Percentiles rank a stretch among this genome's conserved stretches.
These are phyloP conservation scores for Ascochyta clinopodiicola DNA, from an alignment of 2,329 filamentous ascomycete species.

Conservation along the genomic window DNA sequence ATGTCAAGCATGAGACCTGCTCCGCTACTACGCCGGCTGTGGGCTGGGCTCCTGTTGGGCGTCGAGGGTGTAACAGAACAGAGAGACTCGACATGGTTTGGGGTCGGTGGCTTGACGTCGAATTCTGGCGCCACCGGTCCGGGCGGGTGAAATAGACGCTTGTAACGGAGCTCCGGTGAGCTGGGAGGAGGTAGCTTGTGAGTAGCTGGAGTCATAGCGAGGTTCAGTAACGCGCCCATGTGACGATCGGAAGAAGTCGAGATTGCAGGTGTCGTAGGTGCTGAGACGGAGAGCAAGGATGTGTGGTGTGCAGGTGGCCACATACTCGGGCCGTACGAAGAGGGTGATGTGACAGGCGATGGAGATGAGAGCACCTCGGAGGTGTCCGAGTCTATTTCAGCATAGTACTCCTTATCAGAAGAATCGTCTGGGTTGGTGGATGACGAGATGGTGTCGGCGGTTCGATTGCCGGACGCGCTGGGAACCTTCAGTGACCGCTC, in stretches of 20 bases:
- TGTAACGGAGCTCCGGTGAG: conserved; percentile 51
- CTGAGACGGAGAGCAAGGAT: conserved; percentile 31
- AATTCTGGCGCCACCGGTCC: conserved; percentile 24
- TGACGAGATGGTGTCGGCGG: conserved; percentile 34
- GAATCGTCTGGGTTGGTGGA: conserved; percentile 38
- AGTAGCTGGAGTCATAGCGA: conserved; percentile 34
- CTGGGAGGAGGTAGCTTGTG: conserved; percentile 33
- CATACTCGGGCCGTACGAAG: conserved; percentile 23
- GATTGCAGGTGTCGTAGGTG: conserved; percentile 34
- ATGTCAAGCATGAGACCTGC: conserved; percentile 29
- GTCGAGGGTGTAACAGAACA: conserved; percentile 10
- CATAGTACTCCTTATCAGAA: conserved; percentile 42
- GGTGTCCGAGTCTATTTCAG: conserved; percentile 41
- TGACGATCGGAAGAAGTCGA: conserved; percentile 25
- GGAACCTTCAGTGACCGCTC: conserved; percentile 7
- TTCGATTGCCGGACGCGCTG: background rate
- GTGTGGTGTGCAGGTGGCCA: conserved; percentile 39
- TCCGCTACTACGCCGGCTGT: conserved; percentile 29
- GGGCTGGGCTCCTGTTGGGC: conserved; percentile 16
- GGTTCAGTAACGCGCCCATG: conserved; percentile 28
- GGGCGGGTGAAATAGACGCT: conserved; percentile 50
- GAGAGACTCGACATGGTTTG: conserved; percentile 16
- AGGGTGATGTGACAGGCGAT: conserved; percentile 37
- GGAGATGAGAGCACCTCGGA: conserved; percentile 43
- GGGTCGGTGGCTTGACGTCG: conserved; percentile 6